A percentile compares a stretch with the other conserved stretches of the same genome.
These are phyloP conservation scores for Bruguiera hainesii DNA, from an alignment of 441 rosid genomes.

Conservation along the genomic window DNA sequence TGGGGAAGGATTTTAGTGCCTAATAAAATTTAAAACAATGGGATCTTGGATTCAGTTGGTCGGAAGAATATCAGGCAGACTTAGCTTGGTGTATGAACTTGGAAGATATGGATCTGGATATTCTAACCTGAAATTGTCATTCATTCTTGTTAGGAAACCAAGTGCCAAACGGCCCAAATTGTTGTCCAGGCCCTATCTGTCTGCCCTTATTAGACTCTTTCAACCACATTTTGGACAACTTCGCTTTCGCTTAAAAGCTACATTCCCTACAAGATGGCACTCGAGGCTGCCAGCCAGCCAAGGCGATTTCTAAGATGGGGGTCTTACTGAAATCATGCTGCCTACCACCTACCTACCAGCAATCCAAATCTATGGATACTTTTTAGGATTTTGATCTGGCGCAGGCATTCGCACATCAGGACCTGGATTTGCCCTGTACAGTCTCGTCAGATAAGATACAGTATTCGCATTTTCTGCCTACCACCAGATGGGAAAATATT, in stretches of 20 bases:
- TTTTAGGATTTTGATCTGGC: too few relatives aligned
- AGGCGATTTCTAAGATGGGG: slow-evolving; percentile 5
- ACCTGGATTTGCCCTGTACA: too few relatives aligned
- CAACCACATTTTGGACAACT: neutral
- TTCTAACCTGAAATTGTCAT: neutral
- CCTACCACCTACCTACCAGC: neutral
- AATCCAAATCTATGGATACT: neutral
- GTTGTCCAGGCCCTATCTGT: slow-evolving; percentile 12
- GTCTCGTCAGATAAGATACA: too few relatives aligned
- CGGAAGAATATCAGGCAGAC: neutral
- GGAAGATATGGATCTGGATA: neutral
- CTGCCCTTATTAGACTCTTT: neutral
- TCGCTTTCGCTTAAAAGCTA: neutral
- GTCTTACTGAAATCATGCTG: slow-evolving; percentile 12
- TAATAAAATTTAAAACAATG: neutral
- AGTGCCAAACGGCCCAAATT: slow-evolving; percentile 12
- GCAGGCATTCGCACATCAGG: too few relatives aligned
- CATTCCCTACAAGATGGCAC: slow-evolving; percentile 4
- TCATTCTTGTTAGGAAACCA: neutral
- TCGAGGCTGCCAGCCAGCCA: slow-evolving; percentile 14
- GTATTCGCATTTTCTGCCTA: too few relatives aligned
- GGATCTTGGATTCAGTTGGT: neutral
- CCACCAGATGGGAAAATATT: too few relatives aligned
- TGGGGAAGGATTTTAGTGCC: neutral
- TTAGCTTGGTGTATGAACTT: neutral